Percentiles rank a stretch among this genome's conserved stretches.
These are phyloP conservation scores for Triadica sebifera DNA, from an alignment of 345 rosid genomes.

Conservation along the genomic window DNA sequence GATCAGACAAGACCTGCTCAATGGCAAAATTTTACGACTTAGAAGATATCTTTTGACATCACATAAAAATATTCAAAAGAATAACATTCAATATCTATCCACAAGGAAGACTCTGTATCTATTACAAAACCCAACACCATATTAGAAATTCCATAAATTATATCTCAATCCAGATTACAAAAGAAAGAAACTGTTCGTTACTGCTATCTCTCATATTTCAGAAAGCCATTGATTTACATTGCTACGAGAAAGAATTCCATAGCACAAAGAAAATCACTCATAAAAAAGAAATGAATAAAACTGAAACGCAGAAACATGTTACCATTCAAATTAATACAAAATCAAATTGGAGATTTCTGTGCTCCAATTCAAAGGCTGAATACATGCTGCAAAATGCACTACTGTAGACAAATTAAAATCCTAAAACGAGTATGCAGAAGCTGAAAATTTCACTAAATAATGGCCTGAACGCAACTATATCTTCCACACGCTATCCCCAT, in stretches of 20 bases:
- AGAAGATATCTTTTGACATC: neutral
- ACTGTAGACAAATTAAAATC: neutral
- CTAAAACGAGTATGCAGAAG: neutral
- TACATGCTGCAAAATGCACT: neutral
- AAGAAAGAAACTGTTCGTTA: neutral
- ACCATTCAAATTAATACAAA: no score
- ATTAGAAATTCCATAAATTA: no score
- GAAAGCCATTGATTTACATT: neutral
- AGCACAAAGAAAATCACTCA: neutral
- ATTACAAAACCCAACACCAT: neutral
- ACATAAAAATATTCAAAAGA: neutral
- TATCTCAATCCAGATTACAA: neutral
- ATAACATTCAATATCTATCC: neutral
- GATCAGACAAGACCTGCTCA: constrained; percentile 61
- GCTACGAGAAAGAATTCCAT: neutral
- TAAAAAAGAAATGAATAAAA: neutral
- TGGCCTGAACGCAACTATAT: neutral
- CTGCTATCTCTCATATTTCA: neutral
- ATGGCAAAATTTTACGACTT: neutral
- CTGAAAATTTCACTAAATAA: neutral
- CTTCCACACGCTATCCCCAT: neutral
- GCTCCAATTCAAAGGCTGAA: neutral
- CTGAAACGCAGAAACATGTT: neutral
- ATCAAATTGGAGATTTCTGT: neutral
- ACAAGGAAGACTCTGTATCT: neutral